Evolutionary conservation across 257 asterid genomes (phyloP), one percentile per base, ranked within the genome.

Genomic region (Plantago major): DNA sequence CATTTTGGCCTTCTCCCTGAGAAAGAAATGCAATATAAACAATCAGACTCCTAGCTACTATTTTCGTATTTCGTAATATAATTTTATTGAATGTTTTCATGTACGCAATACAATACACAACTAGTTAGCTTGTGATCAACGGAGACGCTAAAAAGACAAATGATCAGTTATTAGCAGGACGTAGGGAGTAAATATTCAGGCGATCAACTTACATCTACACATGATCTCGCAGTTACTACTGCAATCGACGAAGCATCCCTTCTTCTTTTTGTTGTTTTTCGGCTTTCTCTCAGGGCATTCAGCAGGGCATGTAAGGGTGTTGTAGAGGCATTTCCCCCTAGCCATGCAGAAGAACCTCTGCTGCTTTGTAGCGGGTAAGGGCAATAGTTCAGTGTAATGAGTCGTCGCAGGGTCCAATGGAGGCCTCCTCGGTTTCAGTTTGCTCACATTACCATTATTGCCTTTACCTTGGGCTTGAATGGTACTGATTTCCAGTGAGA

Each of bases 1-100:
- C 95, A 84, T 44, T 71, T 79, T 3, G 95, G 90, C 62, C 40
- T 85, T 50, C 93, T 82, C 86, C 85, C 94, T 84, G 71, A 4
- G 2, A 16, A 42, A 40, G 8, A 57, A 57, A 40, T 14, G 10
- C 0, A 14, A 52, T 22, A 9, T 22, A 52, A 11, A 52, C 28
- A 4, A 5, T n/a, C 17, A 49, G 26, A 22, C 26, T 22, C 26
- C 26, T 22, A 22, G 26, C 26, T 22, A 22, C 2, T 22, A 22
- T 2, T 22, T 22, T 22, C 26, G 1, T 22, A 22, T 22, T 22
- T 22, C 2, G 26, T 22, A 22, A 2, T 22, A 22, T 22, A 1
- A 22, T 22, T 22, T 22, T 22, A 22, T 22, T 22, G 2, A 22
- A 22, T 22, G 26, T 22, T 22, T 22, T 22, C 26, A 22, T 22